These are phyloP conservation scores for Starmerella potacharoeniae DNA, from an alignment of 805 yeast genomes.

Conservation along the genomic window DNA sequence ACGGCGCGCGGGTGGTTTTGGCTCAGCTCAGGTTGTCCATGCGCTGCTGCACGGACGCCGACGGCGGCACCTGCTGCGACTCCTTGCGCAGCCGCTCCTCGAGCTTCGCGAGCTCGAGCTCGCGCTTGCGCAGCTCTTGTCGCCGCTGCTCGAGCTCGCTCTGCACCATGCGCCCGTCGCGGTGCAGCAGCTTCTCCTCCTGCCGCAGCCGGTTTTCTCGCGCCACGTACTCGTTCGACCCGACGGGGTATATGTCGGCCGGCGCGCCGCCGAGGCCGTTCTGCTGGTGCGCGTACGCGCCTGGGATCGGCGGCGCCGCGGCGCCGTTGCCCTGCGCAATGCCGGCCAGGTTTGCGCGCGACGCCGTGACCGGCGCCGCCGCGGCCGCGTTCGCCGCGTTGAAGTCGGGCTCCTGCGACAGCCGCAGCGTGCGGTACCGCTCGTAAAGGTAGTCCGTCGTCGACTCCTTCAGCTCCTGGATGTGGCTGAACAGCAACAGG, in stretches of 20 bases:
- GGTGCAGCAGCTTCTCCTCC: constrained; percentile 79
- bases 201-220: constrained; percentile 83
- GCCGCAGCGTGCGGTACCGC: constrained; percentile 77
- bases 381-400: constrained; percentile 20
- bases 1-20: no score
- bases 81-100: constrained; percentile 58
- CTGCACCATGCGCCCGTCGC: constrained; percentile 81
- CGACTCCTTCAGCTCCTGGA: constrained; percentile 76
- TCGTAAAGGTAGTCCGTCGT: constrained; percentile 84
- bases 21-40: constrained; percentile 22
- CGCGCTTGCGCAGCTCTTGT: constrained; percentile 73
- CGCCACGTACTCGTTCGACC: constrained; percentile 35
- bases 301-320: neutral
- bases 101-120: constrained; percentile 70
- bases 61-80: constrained; percentile 35
- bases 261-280: neutral
- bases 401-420: constrained; percentile 43
- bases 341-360: constrained; percentile 16
- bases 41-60: constrained; percentile 33
- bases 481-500: constrained; percentile 67
- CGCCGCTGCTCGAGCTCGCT: constrained; percentile 71
- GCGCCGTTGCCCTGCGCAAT: neutral
- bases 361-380: constrained; percentile 17
- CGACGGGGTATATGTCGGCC: neutral
- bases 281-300: no score